phyloP scores from a whole-genome alignment of 2,329 filamentous ascomycete genomes.

The Aspergillus versicolor region DNA sequence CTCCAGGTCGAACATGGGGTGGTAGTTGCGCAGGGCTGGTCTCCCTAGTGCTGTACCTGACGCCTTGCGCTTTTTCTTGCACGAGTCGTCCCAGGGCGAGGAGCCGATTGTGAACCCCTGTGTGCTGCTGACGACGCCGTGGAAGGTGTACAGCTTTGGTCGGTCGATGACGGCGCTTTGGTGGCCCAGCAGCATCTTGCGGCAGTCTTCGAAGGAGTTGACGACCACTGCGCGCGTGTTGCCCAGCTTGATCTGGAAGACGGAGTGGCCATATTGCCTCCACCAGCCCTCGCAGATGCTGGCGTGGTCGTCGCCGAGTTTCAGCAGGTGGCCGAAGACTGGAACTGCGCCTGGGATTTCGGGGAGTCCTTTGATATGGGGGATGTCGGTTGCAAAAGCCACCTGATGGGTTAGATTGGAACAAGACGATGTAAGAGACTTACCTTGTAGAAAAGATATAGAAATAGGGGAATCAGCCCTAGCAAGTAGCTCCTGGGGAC shows the following conservation, averaged over 20 bases:
- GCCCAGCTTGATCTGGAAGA: slow-evolving; percentile 54
- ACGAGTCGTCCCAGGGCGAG: slow-evolving; percentile 74
- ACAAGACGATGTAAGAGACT: background rate
- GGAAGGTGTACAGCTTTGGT: slow-evolving; percentile 73
- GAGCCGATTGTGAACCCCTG: slow-evolving; percentile 77
- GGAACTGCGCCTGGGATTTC: slow-evolving; percentile 57
- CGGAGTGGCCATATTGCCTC: slow-evolving; percentile 54
- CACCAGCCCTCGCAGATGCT: slow-evolving; percentile 54
- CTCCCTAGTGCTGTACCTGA: slow-evolving; percentile 72
- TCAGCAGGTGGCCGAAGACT: slow-evolving; percentile 58
- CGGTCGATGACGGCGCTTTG: slow-evolving; percentile 72
- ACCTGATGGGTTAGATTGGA: background rate
- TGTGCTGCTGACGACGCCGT: slow-evolving; percentile 68
- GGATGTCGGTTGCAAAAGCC: slow-evolving; percentile 47
- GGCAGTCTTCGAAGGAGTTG: slow-evolving; percentile 69
- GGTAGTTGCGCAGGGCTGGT: slow-evolving; percentile 68
- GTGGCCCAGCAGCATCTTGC: slow-evolving; percentile 66
- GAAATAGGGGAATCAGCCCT: background rate
- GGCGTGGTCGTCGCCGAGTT: slow-evolving; percentile 57
- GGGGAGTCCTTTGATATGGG: slow-evolving; percentile 57
- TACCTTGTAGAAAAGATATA: background rate
- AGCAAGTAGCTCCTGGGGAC: too few relatives aligned
- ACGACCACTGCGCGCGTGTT: slow-evolving; percentile 64
- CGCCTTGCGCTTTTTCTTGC: slow-evolving; percentile 69
- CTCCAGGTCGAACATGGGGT: slow-evolving; percentile 74